Evolutionary conservation across 805 yeast species (phyloP), one percentile per base, ranked within the genome.

Genomic region (Saccharomyces mikatae): DNA sequence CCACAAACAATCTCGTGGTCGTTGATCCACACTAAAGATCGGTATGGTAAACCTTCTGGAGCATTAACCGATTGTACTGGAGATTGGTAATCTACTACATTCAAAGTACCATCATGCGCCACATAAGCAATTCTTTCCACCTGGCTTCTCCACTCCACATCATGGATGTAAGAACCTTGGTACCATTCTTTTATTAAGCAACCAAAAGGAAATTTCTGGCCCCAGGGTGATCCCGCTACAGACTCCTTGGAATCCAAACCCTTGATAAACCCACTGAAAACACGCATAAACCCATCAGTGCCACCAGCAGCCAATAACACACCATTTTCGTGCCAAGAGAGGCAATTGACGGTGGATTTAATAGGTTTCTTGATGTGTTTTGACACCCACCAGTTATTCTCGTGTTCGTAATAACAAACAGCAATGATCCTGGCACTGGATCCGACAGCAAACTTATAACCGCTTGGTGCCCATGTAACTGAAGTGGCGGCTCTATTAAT

Each of bases 331-430:
- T 94, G 97, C 99, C 99, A 91, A 59, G 84, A 84, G 54, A 92
- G 77, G 48, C 87, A 77, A 60, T 91, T 78, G 61, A 91, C 80
- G 31, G 97, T 89, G 10, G 96, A 86, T 69, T 86, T 84, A 63
- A 94, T 77, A n/a, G 97, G 96, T 72, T 88, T 89, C 76, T 91
- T 91, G 72, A 94, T 86, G 74, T 92, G 99, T 72, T 92, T 92
- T 13, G 98, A 89, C 51, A 94, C 91, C 99, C 99, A 94, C 99
- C 99, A 94, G 70, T 94, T 96, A 70, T 92, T 94, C 64, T 90
- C 97, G 58, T 79, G 87, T 73, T 94, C 99, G 69, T 87, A 94
- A 74, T 91, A 94, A 75, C 99, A 94, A 50, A 94, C 87, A 9
- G 98, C 97, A 71, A 94, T 85, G 58, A 87, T 86, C 56, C 98